Evolutionary conservation across 805 yeast genomes (phyloP).

Genomic region (Yamadazyma sp.): DNA sequence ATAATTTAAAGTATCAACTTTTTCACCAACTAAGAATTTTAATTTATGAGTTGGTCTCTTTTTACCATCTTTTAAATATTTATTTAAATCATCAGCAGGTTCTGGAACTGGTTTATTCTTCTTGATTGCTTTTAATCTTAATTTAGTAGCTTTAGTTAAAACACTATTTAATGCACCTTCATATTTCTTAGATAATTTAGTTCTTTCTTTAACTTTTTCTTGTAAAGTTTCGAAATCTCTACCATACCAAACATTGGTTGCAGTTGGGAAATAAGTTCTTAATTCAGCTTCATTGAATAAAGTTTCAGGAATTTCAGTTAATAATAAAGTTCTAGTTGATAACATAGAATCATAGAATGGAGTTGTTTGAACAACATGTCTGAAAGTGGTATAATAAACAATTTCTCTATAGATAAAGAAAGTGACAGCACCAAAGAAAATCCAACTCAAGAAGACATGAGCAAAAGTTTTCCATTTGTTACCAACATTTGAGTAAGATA

Average conservation of each 20-base stretch:
- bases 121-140: conserved; percentile 53
- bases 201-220: conserved; percentile 58
- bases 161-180: conserved; percentile 66
- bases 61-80: conserved; percentile 61
- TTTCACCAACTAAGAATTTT: conserved; percentile 69
- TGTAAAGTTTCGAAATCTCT: conserved; percentile 57
- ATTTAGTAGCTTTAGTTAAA: conserved; percentile 56
- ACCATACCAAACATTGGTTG: conserved; percentile 58
- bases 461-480: conserved; percentile 68
- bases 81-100: conserved; percentile 53
- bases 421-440: conserved; percentile 61
- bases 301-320: conserved; percentile 62
- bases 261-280: conserved; percentile 60
- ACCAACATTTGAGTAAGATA: conserved; percentile 60
- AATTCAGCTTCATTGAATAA: conserved; percentile 48
- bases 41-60: conserved; percentile 84
- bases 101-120: conserved; percentile 54
- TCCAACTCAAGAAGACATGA: conserved; percentile 74
- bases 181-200: conserved; percentile 55
- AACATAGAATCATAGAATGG: conserved; percentile 69
- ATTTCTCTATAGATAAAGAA: conserved; percentile 72
- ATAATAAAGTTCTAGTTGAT: conserved; percentile 67
- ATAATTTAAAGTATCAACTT: conserved; percentile 80
- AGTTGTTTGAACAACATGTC: conserved; percentile 71
- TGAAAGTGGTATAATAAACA: conserved; percentile 64